Evolutionary conservation across 805 yeast genomes (phyloP), one percentile per base, ranked within the genome.

Genomic region (Saturnispora silvae): DNA sequence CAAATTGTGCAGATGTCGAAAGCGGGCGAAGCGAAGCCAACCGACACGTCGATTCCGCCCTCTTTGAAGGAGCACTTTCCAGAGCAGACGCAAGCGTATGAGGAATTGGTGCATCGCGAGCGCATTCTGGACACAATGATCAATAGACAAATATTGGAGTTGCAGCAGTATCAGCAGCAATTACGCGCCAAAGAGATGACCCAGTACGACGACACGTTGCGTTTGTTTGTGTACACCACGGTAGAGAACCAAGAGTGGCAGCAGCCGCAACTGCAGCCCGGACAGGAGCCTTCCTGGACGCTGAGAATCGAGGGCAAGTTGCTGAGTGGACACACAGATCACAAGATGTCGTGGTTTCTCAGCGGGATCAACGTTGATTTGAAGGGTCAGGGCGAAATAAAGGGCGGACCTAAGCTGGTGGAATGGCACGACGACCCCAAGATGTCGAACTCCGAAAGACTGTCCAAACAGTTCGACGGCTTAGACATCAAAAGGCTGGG

Each of bases 211-310:
- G 72, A 71, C 44, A 74, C 74, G 26, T 66, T 92, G 48, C 72
- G 97, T 40, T 71, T 92, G 14, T 89, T 77, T 52, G 66, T 92
- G 15, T 85, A 87, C 50, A 85, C 83, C 53, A 79, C 84, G 4
- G 65, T 81, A 22, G 82, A 78, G 43, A 82, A 83, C 54, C 97
- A 89, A 60, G 83, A 89, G 31, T 92, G 97, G 97, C 89, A 81
- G 54, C 83, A 3, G 55, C 72, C 5, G 6, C 28, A 25, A 11
- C 28, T 11, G n/a, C 28, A 25, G n/a, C n/a, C 15, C 15, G 7
- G 7, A 6, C 6, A 25, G 7, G 28, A 25, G n/a, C 28, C 28
- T 10, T 13, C 15, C 1, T 89, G 96, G 96, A 81, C 92, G 1
- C 67, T 89, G 46, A 68, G 94, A 40, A 71, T 92, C 19, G 97